Conservation (phyloP, 1,139 yeast genomes). For the Tardiomyces blankii region DNA sequence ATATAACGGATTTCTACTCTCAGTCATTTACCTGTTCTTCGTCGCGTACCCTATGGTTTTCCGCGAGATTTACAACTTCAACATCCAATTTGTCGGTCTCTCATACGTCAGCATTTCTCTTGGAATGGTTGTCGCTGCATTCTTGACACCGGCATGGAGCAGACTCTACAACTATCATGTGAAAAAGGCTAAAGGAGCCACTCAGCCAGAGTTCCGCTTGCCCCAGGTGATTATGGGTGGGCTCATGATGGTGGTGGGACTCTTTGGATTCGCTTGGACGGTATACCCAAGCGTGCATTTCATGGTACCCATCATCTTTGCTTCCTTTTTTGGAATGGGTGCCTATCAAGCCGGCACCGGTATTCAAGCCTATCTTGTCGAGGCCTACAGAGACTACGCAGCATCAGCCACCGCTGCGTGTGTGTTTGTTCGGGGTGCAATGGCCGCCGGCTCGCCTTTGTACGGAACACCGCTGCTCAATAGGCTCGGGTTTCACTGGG, state of each 20-base stretch:
- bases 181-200: constrained; percentile 22
- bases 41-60: constrained; percentile 52
- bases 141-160: constrained; percentile 17
- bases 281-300: constrained; percentile 25
- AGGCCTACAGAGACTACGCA: constrained; percentile 65
- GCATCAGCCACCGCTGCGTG: constrained; percentile 90
- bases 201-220: constrained; percentile 65
- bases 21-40: constrained; percentile 51
- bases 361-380: constrained; percentile 69
- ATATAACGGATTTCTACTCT: constrained; percentile 50
- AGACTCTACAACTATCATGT: constrained; percentile 18
- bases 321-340: constrained; percentile 64
- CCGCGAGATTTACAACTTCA: constrained; percentile 34
- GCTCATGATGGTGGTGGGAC: constrained; percentile 58
- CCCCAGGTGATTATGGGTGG: constrained; percentile 66
- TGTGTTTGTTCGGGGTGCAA: constrained; percentile 67
- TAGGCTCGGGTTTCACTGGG: constrained; percentile 72
- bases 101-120: constrained; percentile 42
- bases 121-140: constrained; percentile 28
- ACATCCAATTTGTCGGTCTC: constrained; percentile 22
- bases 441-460: constrained; percentile 72
- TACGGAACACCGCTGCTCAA: constrained; percentile 67
- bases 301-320: constrained; percentile 39
- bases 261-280: constrained; percentile 59
- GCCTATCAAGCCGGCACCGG: constrained; percentile 66